Conservation (phyloP, 371 early-diverging fungal species). For the Syncephalastrum monosporum region DNA sequence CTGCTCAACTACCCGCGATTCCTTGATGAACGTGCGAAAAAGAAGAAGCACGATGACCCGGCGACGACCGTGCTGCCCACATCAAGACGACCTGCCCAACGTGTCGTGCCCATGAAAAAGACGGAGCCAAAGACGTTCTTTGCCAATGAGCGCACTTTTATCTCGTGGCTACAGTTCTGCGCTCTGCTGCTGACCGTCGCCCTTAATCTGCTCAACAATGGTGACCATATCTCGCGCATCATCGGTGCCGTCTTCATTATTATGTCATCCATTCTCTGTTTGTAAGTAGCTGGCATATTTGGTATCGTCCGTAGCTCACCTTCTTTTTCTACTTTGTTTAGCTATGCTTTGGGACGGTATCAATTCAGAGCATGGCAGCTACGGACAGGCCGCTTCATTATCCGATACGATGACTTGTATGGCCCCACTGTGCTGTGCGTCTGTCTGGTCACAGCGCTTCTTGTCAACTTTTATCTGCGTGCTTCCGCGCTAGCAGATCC, state of each 20-base stretch:
- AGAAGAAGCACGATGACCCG: background rate
- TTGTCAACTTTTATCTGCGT: conserved; percentile 39
- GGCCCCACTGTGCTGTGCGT: conserved; percentile 29
- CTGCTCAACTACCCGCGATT: conserved; percentile 8
- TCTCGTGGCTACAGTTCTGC: conserved; percentile 86
- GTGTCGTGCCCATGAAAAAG: conserved; percentile 7
- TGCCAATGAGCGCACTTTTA: conserved; percentile 93
- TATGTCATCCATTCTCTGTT: conserved; percentile 25
- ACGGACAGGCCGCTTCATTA: conserved; percentile 21
- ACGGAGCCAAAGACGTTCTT: conserved; percentile 91
- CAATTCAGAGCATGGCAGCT: conserved; percentile 40
- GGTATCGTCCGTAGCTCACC: background rate
- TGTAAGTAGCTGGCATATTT: conserved; percentile 23
- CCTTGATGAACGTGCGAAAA: conserved; percentile 4
- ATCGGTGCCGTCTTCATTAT: conserved; percentile 45
- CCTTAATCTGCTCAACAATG: conserved; percentile 79
- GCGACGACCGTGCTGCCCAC: background rate
- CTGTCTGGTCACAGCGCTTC: conserved; percentile 21
- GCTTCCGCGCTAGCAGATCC: conserved; percentile 13
- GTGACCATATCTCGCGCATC: conserved; percentile 47
- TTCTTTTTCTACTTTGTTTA: conserved; percentile 7
- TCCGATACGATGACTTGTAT: conserved; percentile 26
- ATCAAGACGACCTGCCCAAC: conserved; percentile 2
- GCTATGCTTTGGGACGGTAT: conserved; percentile 37
- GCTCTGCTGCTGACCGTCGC: conserved; percentile 75